These are phyloP conservation scores for Kurtzmaniella quercitrusa DNA, from an alignment of 1,139 yeast species.

Conservation along the genomic window DNA sequence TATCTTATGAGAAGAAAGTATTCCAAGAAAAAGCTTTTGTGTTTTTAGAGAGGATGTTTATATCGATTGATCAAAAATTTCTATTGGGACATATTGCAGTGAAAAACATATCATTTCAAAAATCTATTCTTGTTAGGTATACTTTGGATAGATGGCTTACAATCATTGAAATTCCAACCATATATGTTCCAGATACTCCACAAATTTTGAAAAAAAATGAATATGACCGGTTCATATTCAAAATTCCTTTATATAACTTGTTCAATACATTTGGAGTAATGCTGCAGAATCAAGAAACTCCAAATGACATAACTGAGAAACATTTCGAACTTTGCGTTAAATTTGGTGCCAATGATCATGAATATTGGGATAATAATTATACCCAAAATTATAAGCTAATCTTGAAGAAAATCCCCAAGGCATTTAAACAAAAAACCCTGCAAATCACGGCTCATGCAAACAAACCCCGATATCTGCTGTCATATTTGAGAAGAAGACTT, in stretches of 20 bases:
- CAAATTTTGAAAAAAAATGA: conserved; percentile 43
- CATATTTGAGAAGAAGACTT: conserved; percentile 32
- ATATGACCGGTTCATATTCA: conserved; percentile 59
- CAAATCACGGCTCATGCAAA: conserved; percentile 14
- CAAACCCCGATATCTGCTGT: conserved; percentile 39
- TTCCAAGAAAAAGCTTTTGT: conserved; percentile 36
- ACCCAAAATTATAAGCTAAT: conserved; percentile 54
- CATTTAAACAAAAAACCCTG: conserved; percentile 9
- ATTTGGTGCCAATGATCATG: conserved; percentile 46
- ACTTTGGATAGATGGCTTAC: conserved; percentile 73
- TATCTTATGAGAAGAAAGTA: conserved; percentile 36
- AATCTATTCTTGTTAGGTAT: conserved; percentile 58
- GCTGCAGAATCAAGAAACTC: conserved; percentile 8
- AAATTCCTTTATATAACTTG: conserved; percentile 41
- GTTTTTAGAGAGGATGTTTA: conserved; percentile 60
- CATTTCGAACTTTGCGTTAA: conserved; percentile 52
- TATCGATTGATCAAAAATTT: conserved; percentile 52
- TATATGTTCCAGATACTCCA: conserved; percentile 59
- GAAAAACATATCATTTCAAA: conserved; percentile 61
- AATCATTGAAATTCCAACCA: conserved; percentile 63
- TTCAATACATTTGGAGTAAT: conserved; percentile 26
- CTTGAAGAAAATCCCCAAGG: conserved; percentile 24
- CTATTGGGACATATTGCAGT: conserved; percentile 76
- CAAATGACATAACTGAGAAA: conserved; percentile 10
- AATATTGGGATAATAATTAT: conserved; percentile 77